Conservation (phyloP, 2,329 filamentous ascomycete genomes). For the Scedosporium aurantiacum region DNA sequence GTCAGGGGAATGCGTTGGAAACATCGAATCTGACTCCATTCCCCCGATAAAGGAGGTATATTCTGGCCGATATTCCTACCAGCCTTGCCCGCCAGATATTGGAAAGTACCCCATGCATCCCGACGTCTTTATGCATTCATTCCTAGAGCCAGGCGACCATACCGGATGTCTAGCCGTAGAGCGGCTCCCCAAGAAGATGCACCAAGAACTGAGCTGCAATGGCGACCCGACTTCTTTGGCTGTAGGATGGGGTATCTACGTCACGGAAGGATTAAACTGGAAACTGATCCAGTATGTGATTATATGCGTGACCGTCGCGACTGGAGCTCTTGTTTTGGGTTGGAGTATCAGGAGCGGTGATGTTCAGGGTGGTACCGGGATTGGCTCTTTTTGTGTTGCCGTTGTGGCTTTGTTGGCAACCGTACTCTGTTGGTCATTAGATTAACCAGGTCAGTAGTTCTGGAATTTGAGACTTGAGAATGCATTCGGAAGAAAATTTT, state of each 20-base stretch:
- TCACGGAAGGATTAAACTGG: background rate
- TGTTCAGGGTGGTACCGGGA: background rate
- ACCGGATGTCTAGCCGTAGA: background rate
- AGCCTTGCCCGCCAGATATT: background rate
- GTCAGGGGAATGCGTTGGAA: background rate
- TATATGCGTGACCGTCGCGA: background rate
- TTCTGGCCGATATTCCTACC: background rate
- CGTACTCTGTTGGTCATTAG: no score
- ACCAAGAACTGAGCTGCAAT: background rate
- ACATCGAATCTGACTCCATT: background rate
- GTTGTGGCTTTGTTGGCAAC: no score
- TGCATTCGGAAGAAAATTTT: no score
- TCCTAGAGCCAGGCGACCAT: background rate
- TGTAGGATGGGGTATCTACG: background rate
- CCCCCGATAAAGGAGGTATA: background rate
- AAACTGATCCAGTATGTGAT: background rate
- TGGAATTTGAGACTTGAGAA: no score
- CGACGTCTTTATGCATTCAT: background rate
- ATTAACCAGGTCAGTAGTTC: no score
- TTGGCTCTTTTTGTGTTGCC: background rate
- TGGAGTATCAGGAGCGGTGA: background rate
- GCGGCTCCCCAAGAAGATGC: background rate
- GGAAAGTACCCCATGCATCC: background rate
- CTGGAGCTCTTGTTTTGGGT: background rate
- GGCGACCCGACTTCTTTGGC: background rate